Base-by-base conservation (phyloP, 1,139 yeast genomes). In the Tardiomyces blankii region DNA sequence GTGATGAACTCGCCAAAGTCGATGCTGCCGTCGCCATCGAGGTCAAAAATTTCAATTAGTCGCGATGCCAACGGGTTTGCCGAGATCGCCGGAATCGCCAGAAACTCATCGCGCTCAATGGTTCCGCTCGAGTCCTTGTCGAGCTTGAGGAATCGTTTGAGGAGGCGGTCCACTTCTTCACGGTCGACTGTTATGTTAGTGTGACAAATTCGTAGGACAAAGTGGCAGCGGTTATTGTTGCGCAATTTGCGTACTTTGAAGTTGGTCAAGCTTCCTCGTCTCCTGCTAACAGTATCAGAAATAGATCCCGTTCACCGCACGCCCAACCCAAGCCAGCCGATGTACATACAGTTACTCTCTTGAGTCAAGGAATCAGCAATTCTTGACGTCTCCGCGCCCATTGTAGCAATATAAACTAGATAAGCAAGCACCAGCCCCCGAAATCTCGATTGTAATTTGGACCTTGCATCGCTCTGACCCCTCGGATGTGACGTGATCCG, bases 1-100 rank as follows among this genome's bases (percentile, higher is more conserved):
- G 83, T 73, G 44, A 93, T 85, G 62, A 93, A 93, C 66, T 93
- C 99, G 62, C 87, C 91, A 66, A 93, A 91, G 62, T 93, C 98
- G 42, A 93, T 87, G 50, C 83, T 84, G 1, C 98, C 98, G 54
- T 88, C 84, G 8, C 88, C 88, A 60, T 93, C 96, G 49, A 79
- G 82, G 62, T 93, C 99, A 62, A 93, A 89, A 14, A 93, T 91
- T 54, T 91, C 96, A 76, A 93, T 85, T 51, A 93, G 77, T 49
- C 99, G 72, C 13, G 80, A 70, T 0, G 96, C 96, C 47, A 93
- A 70, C 2, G 98, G 98, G 59, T 93, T 93, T 38, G 82, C 75
- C 7, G 88, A 78, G 25, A 93, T 87, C 0, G 96, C 96, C 0
- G 98, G 98, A 43, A 93, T 89, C 2, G 89, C 78, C 58, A 89